Evolutionary conservation across 805 yeast genomes (phyloP).

Genomic region (Pichia nanzhaoensis): DNA sequence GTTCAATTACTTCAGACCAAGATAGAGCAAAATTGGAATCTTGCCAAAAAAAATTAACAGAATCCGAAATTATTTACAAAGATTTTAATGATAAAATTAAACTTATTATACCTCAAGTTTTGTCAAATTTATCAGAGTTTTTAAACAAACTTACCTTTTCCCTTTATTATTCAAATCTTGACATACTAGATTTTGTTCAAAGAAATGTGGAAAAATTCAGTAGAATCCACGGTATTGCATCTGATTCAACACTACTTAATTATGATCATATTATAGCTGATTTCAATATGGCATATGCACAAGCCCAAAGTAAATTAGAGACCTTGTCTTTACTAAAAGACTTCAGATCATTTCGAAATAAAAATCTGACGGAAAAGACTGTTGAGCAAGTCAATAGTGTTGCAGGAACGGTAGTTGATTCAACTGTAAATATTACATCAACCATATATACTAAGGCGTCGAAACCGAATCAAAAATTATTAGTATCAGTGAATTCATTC

Average conservation of each 20-base stretch:
- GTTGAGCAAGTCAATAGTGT: slow-evolving; percentile 19
- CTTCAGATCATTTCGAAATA: slow-evolving; percentile 32
- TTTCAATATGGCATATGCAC: slow-evolving; percentile 34
- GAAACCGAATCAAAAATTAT: slow-evolving; percentile 25
- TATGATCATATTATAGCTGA: slow-evolving; percentile 32
- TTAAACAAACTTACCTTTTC: slow-evolving; percentile 36
- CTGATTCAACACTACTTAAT: slow-evolving; percentile 7
- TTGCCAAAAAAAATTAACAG: slow-evolving; percentile 29
- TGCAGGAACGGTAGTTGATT: slow-evolving; percentile 24
- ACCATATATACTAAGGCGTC: slow-evolving; percentile 29
- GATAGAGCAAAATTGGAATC: slow-evolving; percentile 32
- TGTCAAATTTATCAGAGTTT: slow-evolving; percentile 43
- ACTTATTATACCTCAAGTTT: slow-evolving; percentile 39
- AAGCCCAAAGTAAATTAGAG: slow-evolving; percentile 34
- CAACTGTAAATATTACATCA: slow-evolving; percentile 26
- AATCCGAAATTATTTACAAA: slow-evolving; percentile 27
- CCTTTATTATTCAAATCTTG: slow-evolving; percentile 33
- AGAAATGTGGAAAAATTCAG: slow-evolving; percentile 27
- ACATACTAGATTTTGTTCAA: slow-evolving; percentile 29
- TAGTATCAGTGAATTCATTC: slow-evolving; percentile 18
- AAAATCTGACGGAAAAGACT: slow-evolving; percentile 31
- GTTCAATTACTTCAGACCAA: slow-evolving; percentile 27
- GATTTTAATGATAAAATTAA: slow-evolving; percentile 36
- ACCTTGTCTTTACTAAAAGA: slow-evolving; percentile 33
- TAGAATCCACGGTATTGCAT: slow-evolving; percentile 29